Evolutionary conservation across 768 basidiomycete genomes (phyloP), one percentile per base, ranked within the genome.

Genomic region (Amanita fuliginea): DNA sequence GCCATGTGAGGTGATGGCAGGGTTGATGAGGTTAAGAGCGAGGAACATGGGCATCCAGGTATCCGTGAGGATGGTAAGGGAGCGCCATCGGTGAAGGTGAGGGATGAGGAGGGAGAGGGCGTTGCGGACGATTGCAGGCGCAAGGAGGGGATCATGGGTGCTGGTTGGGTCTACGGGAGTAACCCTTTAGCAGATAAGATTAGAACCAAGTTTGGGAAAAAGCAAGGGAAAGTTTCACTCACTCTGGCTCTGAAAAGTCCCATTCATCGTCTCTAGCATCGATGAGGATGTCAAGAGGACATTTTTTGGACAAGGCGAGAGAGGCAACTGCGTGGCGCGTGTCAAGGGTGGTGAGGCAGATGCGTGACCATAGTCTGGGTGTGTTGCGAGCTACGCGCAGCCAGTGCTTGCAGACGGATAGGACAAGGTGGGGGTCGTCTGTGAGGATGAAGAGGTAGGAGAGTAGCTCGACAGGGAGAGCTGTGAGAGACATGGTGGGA

Each of bases 241-340:
- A 78, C 77, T 71, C 73, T 30, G 67, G 61, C 54, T 80, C 78
- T 9, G 65, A 61, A 54, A 76, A 79, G 56, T 78, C 72, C 77
- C 78, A 81, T 18, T 74, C 69, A 4, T 70, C 69, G 61, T 81
- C 79, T 46, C 78, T 69, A 19, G 71, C 76, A 54, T 80, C 77
- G 40, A 81, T 72, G 39, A 77, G 65, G 48, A 83, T 74, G 51
- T 78, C 74, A 18, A 81, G 58, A 0, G 77, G 69, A 54, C 68
- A 68, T 24, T 65, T 68, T 14, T 67, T 62, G 3, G 81, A 80
- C 18, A 74, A 69, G 14, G 62, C 54, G 11, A 81, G 65, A 57
- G 68, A 76, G 5, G 66, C 57, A 6, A 55, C 54, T 35, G 78
- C 62, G 50, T 68, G 72, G 3, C 55, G 62, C 1, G 63, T 66